phyloP scores from a whole-genome alignment of 768 basidiomycete species.

The Fomitopsis pulvina region DNA sequence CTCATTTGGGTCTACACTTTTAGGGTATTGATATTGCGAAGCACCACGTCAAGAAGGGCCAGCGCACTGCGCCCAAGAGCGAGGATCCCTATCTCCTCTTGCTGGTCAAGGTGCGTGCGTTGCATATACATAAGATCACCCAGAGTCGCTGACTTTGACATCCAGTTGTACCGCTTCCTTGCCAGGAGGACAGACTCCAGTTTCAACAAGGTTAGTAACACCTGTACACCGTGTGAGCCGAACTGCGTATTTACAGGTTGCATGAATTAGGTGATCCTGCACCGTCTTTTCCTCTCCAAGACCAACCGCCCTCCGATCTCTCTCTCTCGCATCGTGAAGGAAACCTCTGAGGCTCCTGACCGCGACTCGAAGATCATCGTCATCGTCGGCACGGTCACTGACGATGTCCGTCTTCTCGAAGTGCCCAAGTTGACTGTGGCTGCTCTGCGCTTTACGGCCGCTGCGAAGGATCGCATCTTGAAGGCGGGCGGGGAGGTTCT shows the following conservation, averaged over 20 bases:
- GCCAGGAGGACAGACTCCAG: constrained; percentile 91
- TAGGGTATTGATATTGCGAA: constrained; percentile 93
- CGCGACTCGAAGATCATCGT: constrained; percentile 81
- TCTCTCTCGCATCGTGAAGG: constrained; percentile 85
- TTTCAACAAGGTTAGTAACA: constrained; percentile 80
- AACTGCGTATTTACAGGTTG: not conserved
- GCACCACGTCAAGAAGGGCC: constrained; percentile 99
- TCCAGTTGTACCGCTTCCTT: constrained; percentile 95
- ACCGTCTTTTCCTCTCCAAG: constrained; percentile 94
- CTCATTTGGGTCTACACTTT: constrained; percentile 3
- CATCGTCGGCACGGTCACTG: constrained; percentile 86
- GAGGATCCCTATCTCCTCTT: constrained; percentile 99
- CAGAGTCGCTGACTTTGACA: constrained; percentile 3
- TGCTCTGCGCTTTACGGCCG: constrained; percentile 90
- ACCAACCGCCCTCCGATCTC: constrained; percentile 96
- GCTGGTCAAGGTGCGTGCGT: constrained; percentile 80
- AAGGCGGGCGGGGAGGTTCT: constrained; percentile 92
- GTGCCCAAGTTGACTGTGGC: constrained; percentile 91
- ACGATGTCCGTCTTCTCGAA: constrained; percentile 82
- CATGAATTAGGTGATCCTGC: constrained; percentile 74
- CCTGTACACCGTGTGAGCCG: constrained; percentile 1
- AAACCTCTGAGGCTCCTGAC: constrained; percentile 62
- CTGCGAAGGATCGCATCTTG: constrained; percentile 91
- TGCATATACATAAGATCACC: not conserved
- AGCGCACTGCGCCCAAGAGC: constrained; percentile 91